Percentiles rank a stretch among this genome's conserved stretches.
Evolutionary conservation across 805 yeast species (phyloP).

Genomic region (Groenewaldozyma tartarivorans): DNA sequence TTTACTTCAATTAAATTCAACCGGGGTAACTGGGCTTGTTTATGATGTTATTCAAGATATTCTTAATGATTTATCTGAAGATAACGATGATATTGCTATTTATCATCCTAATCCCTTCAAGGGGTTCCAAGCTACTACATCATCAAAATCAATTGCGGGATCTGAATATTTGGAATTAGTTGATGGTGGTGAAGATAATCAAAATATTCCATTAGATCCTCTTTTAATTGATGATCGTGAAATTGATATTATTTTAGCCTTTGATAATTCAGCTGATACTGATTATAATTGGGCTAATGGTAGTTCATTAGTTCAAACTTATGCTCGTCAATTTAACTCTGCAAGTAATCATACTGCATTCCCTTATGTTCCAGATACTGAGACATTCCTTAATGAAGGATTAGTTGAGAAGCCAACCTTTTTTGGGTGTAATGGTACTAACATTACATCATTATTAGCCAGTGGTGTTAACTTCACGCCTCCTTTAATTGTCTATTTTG

Average conservation of each 20-base stretch:
- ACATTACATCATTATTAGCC: slow-evolving; percentile 28
- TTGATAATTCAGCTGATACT: slow-evolving; percentile 62
- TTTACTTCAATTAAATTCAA: slow-evolving; percentile 46
- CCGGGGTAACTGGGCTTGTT: slow-evolving; percentile 40
- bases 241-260: slow-evolving; percentile 57
- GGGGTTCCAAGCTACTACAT: slow-evolving; percentile 29
- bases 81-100: slow-evolving; percentile 56
- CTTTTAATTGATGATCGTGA: slow-evolving; percentile 49
- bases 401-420: slow-evolving; percentile 64
- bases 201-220: slow-evolving; percentile 57
- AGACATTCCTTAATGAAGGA: slow-evolving; percentile 49
- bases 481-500: slow-evolving; percentile 69
- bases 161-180: slow-evolving; percentile 41
- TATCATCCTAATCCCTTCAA: slow-evolving; percentile 67
- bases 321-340: slow-evolving; percentile 44
- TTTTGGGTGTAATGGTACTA: slow-evolving; percentile 70
- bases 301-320: slow-evolving; percentile 45
- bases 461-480: slow-evolving; percentile 30
- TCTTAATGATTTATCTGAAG: slow-evolving; percentile 36
- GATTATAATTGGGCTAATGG: slow-evolving; percentile 55
- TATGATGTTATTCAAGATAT: slow-evolving; percentile 37
- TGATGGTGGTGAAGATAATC: slow-evolving; percentile 66
- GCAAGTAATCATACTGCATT: slow-evolving; percentile 54
- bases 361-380: slow-evolving; percentile 70
- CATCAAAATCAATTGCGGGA: slow-evolving; percentile 24